Evolutionary conservation across 2,329 filamentous ascomycete species (phyloP).

Genomic region (Cladosporium colombiae): DNA sequence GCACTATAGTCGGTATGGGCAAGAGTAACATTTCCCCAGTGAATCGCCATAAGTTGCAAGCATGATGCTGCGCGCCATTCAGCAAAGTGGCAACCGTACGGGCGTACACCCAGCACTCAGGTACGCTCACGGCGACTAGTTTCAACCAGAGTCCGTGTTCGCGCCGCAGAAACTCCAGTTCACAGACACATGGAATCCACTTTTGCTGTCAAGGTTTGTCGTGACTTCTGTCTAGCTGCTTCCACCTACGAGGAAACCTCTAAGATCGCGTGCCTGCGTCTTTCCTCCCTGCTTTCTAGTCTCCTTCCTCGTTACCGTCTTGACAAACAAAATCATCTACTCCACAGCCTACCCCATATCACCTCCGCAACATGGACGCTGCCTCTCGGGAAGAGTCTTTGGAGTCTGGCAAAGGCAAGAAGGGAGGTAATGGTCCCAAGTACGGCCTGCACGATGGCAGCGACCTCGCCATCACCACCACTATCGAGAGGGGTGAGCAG

Average conservation of each 20-base stretch:
- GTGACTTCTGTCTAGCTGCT: slow-evolving; percentile 6
- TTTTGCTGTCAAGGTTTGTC: slow-evolving; percentile 17
- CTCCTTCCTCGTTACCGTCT: slow-evolving; percentile 11
- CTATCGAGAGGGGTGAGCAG: slow-evolving; percentile 44
- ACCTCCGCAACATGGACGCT: slow-evolving; percentile 4
- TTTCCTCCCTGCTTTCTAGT: slow-evolving; percentile 20
- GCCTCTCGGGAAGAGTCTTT: slow-evolving; percentile 13
- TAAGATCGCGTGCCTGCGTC: slow-evolving; percentile 15
- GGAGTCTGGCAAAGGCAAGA: slow-evolving; percentile 14
- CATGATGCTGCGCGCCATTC: background rate
- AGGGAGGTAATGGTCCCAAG: slow-evolving; percentile 30
- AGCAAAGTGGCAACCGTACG: background rate
- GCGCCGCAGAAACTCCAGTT: slow-evolving; percentile 15
- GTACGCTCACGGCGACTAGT: slow-evolving; percentile 8
- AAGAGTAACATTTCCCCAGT: background rate
- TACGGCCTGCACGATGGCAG: slow-evolving; percentile 4
- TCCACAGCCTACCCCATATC: slow-evolving; percentile 19
- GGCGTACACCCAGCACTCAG: background rate
- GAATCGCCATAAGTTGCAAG: background rate
- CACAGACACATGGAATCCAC: slow-evolving; percentile 15
- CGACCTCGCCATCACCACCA: slow-evolving; percentile 35
- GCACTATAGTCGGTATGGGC: background rate
- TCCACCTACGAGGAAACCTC: slow-evolving; percentile 7
- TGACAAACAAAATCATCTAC: slow-evolving; percentile 15
- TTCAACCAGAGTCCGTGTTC: slow-evolving; percentile 18